Percentiles rank a stretch among this genome's conserved stretches.
Evolutionary conservation across 2,329 filamentous ascomycete species (phyloP).

Genomic region (Colletotrichum sidae): DNA sequence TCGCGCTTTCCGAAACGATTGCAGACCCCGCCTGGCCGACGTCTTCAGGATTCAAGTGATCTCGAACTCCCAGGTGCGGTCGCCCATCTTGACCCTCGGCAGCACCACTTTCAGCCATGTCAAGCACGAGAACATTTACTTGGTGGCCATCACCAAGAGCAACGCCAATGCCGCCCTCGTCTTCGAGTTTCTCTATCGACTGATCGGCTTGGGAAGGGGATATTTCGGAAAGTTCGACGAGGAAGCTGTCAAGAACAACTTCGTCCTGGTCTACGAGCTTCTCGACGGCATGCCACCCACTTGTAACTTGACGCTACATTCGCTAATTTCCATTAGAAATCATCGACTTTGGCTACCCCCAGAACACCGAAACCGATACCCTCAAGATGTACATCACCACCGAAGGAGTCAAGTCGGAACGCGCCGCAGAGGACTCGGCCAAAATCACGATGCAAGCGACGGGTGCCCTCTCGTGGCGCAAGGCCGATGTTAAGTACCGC

Average conservation of each 20-base stretch:
- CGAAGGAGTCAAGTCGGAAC: constrained; percentile 94
- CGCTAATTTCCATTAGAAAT: constrained; percentile 73
- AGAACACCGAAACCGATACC: constrained; percentile 98
- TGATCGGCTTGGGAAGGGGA: constrained; percentile 89
- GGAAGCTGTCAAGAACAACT: constrained; percentile 99
- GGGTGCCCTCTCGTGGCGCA: constrained; percentile 94
- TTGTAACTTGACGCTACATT: background rate
- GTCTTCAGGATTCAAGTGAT: constrained; percentile 99
- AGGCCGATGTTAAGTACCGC: constrained; percentile 97
- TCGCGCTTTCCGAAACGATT: constrained; percentile 98
- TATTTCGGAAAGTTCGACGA: constrained; percentile 99
- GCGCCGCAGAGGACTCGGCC: constrained; percentile 88
- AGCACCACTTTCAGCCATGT: constrained; percentile 99
- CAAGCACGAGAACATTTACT: constrained; percentile 98
- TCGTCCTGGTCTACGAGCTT: constrained; percentile 97
- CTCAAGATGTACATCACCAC: constrained; percentile 99
- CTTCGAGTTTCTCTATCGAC: constrained; percentile 95
- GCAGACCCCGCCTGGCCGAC: constrained; percentile 94
- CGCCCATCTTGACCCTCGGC: constrained; percentile 95
- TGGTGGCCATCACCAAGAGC: constrained; percentile 97
- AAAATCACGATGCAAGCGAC: constrained; percentile 99
- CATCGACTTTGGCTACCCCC: constrained; percentile 97
- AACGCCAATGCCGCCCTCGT: constrained; percentile 98
- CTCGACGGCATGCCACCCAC: constrained; percentile 76
- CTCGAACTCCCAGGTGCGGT: constrained; percentile 96